A percentile compares a stretch with the other conserved stretches of the same genome.
These are phyloP conservation scores for Kalaharituber pfeilii DNA, from an alignment of 2,329 filamentous ascomycete species.

Conservation along the genomic window DNA sequence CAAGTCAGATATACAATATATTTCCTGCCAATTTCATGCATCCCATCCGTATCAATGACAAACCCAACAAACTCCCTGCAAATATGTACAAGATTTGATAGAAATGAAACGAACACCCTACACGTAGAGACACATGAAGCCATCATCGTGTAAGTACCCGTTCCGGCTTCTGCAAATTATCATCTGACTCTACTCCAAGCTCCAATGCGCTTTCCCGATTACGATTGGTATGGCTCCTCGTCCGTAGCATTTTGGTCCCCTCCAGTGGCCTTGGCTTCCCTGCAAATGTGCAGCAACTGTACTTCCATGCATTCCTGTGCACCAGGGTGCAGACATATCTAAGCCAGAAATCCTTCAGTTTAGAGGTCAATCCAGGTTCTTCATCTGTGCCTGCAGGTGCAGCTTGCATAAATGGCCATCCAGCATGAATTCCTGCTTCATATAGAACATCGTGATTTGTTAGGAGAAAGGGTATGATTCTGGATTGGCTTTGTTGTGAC, in stretches of 20 bases:
- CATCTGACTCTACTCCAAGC: background rate
- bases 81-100: background rate
- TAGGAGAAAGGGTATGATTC: constrained; percentile 17
- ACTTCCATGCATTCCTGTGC: constrained; percentile 3
- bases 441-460: constrained; percentile 23
- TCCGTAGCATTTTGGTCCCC: too few species aligned
- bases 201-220: too few species aligned
- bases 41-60: too few species aligned
- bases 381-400: background rate
- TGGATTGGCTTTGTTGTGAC: constrained; percentile 9
- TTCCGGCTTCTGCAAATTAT: background rate
- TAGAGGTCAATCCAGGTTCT: background rate
- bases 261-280: constrained; percentile 3
- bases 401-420: constrained; percentile 21
- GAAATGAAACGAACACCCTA: background rate
- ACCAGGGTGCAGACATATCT: constrained; percentile 5
- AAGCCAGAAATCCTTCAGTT: background rate
- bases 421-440: constrained; percentile 17
- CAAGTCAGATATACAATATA: background rate
- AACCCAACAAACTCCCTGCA: background rate
- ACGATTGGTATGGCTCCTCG: too few species aligned
- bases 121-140: background rate
- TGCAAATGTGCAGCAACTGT: constrained; percentile 1
- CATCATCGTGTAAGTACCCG: background rate
- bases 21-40: too few species aligned